These are phyloP conservation scores for Leucocoprinus sp. DNA, from an alignment of 768 basidiomycete genomes.

Conservation along the genomic window DNA sequence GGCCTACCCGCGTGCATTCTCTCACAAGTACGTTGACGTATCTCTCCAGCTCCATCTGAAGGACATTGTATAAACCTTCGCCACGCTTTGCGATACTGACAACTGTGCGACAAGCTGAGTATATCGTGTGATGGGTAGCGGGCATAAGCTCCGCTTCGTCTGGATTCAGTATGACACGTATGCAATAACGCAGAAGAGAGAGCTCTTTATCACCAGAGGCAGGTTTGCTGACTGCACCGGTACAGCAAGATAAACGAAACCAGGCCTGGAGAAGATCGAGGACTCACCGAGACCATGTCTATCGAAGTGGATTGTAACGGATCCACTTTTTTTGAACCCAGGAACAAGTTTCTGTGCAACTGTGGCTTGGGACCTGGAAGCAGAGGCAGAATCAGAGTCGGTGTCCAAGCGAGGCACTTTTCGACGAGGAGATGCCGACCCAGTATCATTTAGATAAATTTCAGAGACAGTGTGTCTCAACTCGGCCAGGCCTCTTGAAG, in stretches of 20 bases:
- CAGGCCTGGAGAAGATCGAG: not conserved
- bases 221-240: slow-evolving; percentile 15
- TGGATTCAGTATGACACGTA: slow-evolving; percentile 29
- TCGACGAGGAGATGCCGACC: slow-evolving; percentile 51
- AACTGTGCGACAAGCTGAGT: slow-evolving; percentile 44
- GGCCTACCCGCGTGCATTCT: slow-evolving; percentile 24
- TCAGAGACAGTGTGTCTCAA: slow-evolving; percentile 28
- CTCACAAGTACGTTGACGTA: slow-evolving; percentile 34
- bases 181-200: slow-evolving; percentile 26
- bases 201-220: slow-evolving; percentile 22
- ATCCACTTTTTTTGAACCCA: not conserved
- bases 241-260: not conserved
- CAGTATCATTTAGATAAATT: slow-evolving; percentile 23
- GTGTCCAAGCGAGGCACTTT: slow-evolving; percentile 61
- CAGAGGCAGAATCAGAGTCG: slow-evolving; percentile 63
- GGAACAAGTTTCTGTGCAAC: slow-evolving; percentile 7
- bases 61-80: slow-evolving; percentile 45
- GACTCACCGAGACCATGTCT: slow-evolving; percentile 18
- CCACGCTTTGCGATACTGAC: slow-evolving; percentile 48
- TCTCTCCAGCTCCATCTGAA: slow-evolving; percentile 55
- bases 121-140: slow-evolving; percentile 50
- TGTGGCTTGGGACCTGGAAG: slow-evolving; percentile 42
- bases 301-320: slow-evolving; percentile 21
- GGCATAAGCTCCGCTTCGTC: slow-evolving; percentile 24
- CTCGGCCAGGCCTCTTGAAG: slow-evolving; percentile 36